Evolutionary conservation across 202 grass and related monocot species (phyloP).

Genomic region (Dendrocalamus latiflorus): DNA sequence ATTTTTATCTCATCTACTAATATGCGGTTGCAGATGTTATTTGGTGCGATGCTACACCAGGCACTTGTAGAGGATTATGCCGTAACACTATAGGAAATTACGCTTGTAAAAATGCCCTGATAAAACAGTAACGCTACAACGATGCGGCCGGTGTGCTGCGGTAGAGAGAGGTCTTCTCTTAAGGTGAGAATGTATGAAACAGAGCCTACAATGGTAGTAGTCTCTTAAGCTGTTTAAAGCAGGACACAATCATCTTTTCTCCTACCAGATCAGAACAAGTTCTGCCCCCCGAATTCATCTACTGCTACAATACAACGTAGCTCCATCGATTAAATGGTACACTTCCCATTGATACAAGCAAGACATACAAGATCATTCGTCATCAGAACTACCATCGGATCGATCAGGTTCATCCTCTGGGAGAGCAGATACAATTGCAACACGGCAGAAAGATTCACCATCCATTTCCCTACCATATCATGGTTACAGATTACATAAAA

Average conservation of each 20-base stretch:
- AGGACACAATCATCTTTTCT: slow-evolving; percentile 11
- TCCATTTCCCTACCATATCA: too few species aligned
- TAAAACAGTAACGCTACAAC: too few species aligned
- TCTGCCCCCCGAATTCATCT: slow-evolving; percentile 6
- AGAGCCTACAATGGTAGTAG: neutral
- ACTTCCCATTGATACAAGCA: neutral
- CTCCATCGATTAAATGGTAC: neutral
- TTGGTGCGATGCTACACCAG: too few species aligned
- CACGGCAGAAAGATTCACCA: slow-evolving; percentile 81
- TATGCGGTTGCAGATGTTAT: too few species aligned
- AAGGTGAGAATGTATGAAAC: too few species aligned
- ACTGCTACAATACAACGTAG: slow-evolving; percentile 30
- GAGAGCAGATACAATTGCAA: slow-evolving; percentile 51
- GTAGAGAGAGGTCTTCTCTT: too few species aligned
- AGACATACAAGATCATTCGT: slow-evolving; percentile 40
- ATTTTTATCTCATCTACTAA: too few species aligned
- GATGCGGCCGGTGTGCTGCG: too few species aligned
- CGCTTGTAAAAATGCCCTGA: too few species aligned
- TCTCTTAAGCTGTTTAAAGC: neutral
- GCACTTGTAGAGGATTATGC: too few species aligned
- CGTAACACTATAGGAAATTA: too few species aligned
- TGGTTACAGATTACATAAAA: too few species aligned
- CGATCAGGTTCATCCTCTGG: slow-evolving; percentile 42
- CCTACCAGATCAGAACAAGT: neutral
- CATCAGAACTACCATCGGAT: slow-evolving; percentile 52